Base-by-base conservation (phyloP, 495 filamentous ascomycete genomes). In the Hypoxylon intermedium region DNA sequence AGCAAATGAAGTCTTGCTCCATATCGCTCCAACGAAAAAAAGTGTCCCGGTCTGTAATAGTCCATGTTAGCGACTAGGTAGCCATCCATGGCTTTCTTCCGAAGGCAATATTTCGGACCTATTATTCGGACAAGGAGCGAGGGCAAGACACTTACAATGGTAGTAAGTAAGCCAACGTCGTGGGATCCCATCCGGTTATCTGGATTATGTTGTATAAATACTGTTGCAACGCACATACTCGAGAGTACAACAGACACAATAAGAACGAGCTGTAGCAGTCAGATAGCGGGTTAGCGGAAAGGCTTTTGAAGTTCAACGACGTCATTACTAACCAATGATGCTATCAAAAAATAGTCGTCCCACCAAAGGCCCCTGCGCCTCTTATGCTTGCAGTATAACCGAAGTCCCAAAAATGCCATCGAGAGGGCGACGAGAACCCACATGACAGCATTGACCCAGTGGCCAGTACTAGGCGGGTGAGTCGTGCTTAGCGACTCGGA, bases 1-100 rank as follows among this genome's bases (percentile, higher is more conserved):
- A 6, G 62, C 74, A 23, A 73, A 74, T 0, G 72, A 72, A 0
- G 74, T 76, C 46, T 76, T 76, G 54, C 68, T 72, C 71, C 68
- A 72, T 40, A 68, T 69, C 5, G 71, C 70, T 0, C 63, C 70
- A 12, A 73, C 34, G 21, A 68, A 59, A 41, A 59, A 59, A 1
- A 59, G 47, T 5, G 56, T 59, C 33, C 49, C 63, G 19, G 38
- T 51, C 41, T 43, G n/a, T 5, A n/a, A 44, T 26, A 13, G 6
- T 44, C 23, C 20, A 33, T 16, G 46, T 53, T 11, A 51, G 37
- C 41, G 16, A 18, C 7, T 52, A 9, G 19, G 26, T 45, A 37
- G 15, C 19, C 37, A 11, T n/a, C n/a, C n/a, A n/a, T n/a, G n/a
- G n/a, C n/a, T n/a, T n/a, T n/a, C n/a, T n/a, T n/a, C n/a, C n/a